A percentile compares a stretch with the other conserved stretches of the same genome.
These are phyloP conservation scores for Polyporus tsugae DNA, from an alignment of 1,284 basidiomycete species.

Conservation along the genomic window DNA sequence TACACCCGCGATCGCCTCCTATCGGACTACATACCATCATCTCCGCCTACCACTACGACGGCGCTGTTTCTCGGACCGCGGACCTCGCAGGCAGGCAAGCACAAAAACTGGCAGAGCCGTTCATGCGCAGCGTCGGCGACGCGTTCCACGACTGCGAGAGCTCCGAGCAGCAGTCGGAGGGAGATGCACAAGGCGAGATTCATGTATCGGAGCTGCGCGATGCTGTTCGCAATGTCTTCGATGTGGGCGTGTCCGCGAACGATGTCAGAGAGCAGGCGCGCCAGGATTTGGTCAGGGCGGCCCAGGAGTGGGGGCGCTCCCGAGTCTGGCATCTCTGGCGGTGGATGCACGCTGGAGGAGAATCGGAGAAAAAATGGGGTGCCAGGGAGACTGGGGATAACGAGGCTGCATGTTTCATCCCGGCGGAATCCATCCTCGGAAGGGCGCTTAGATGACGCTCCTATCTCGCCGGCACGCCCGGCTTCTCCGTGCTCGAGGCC, in stretches of 20 bases:
- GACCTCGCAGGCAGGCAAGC: constrained; percentile 35
- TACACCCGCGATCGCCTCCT: constrained; percentile 19
- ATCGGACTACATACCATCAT: constrained; percentile 39
- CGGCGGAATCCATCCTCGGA: neutral
- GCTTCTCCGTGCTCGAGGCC: neutral
- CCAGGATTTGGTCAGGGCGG: neutral
- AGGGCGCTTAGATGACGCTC: constrained; percentile 3
- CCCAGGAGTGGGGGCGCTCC: neutral
- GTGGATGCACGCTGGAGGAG: neutral
- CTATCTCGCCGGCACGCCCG: neutral
- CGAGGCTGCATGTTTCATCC: constrained; percentile 5
- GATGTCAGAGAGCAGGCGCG: neutral
- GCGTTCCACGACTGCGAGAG: constrained; percentile 25
- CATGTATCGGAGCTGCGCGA: constrained; percentile 9
- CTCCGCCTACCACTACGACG: constrained; percentile 41
- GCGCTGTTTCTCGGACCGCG: constrained; percentile 39
- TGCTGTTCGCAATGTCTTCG: constrained; percentile 11
- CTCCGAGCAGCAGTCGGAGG: constrained; percentile 17
- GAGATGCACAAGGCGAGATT: constrained; percentile 21
- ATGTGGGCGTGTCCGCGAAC: constrained; percentile 11
- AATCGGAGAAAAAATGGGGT: constrained; percentile 12
- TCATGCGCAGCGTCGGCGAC: constrained; percentile 31
- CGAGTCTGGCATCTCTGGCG: constrained; percentile 2
- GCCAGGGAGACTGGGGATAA: constrained; percentile 7
- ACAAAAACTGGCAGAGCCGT: constrained; percentile 31